phyloP scores from a whole-genome alignment of 768 basidiomycete genomes.

The Candolleomyces eurysporus region DNA sequence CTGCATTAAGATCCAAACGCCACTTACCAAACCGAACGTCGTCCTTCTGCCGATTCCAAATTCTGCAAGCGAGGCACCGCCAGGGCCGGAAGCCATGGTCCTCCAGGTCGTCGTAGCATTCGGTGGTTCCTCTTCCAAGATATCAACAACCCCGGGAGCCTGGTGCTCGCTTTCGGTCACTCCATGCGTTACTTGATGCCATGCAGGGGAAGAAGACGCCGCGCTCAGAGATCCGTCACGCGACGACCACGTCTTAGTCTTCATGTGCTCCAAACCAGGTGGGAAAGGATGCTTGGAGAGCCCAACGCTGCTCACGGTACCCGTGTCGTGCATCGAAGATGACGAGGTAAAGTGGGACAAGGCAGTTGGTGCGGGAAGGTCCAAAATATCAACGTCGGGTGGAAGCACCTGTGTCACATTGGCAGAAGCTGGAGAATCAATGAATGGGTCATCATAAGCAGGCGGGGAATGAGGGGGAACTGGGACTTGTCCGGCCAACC shows the following conservation, averaged over 20 bases:
- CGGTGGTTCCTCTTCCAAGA: slow-evolving; percentile 72
- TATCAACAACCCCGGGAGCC: slow-evolving; percentile 46
- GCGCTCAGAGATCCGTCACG: slow-evolving; percentile 18
- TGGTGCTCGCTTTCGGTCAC: slow-evolving; percentile 22
- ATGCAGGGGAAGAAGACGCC: slow-evolving; percentile 11
- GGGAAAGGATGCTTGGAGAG: slow-evolving; percentile 29
- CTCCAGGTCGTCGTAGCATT: slow-evolving; percentile 61
- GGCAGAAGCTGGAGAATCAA: slow-evolving; percentile 3
- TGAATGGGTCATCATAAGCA: slow-evolving; percentile 20
- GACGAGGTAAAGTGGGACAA: slow-evolving; percentile 47
- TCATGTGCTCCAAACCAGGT: slow-evolving; percentile 33
- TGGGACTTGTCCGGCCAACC: slow-evolving; percentile 17
- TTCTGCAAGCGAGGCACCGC: slow-evolving; percentile 18
- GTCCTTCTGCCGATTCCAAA: slow-evolving; percentile 36
- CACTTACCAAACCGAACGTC: slow-evolving; percentile 64
- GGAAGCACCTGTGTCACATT: slow-evolving; percentile 1
- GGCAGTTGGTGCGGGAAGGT: slow-evolving; percentile 51
- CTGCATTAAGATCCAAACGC: slow-evolving; percentile 9
- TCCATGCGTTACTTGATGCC: slow-evolving; percentile 9
- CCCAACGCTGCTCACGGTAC: slow-evolving; percentile 30
- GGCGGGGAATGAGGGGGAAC: slow-evolving; percentile 19
- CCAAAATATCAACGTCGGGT: slow-evolving; percentile 27
- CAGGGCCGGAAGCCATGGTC: slow-evolving; percentile 40
- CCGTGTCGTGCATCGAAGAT: slow-evolving; percentile 33
- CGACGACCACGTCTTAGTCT: slow-evolving; percentile 29